Evolutionary conservation across 352 stramenopile genomes (phyloP).

Genomic region (Phytophthora sansomeana): DNA sequence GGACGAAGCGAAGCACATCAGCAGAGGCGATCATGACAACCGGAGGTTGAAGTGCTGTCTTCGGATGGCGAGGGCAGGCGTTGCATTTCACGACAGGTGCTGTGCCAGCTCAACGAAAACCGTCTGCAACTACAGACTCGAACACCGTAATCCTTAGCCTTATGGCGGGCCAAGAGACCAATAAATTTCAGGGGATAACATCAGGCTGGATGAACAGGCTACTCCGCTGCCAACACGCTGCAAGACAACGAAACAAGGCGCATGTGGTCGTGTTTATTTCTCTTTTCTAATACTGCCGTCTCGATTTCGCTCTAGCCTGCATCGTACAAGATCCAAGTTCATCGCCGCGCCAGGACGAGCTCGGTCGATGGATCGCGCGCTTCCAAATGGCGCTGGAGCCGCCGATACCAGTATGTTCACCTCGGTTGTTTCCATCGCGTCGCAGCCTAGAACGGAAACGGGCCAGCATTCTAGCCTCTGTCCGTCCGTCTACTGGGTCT

Average conservation of each 20-base stretch:
- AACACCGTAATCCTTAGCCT: too few species aligned
- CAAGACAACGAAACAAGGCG: conserved; percentile 25
- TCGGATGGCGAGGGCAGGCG: neutral
- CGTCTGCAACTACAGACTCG: too few species aligned
- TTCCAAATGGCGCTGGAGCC: conserved; percentile 16
- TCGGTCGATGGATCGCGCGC: conserved; percentile 20
- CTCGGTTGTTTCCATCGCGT: conserved; percentile 8
- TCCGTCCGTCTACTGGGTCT: conserved; percentile 47
- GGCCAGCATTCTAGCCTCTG: conserved; percentile 20
- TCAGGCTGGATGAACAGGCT: too few species aligned
- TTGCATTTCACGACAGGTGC: neutral
- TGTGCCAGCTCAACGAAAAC: neutral
- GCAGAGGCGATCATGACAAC: conserved; percentile 5
- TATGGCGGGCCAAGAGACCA: too few species aligned
- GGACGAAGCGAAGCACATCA: conserved; percentile 8
- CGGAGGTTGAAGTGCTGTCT: conserved; percentile 22
- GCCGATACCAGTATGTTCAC: conserved; percentile 8
- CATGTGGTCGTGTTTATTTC: conserved; percentile 34
- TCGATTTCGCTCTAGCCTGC: conserved; percentile 32
- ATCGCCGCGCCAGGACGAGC: conserved; percentile 16
- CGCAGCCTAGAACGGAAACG: conserved; percentile 25
- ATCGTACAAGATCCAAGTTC: conserved; percentile 23
- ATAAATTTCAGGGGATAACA: too few species aligned
- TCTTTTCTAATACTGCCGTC: conserved; percentile 43
- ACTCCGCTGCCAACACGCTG: neutral